Conservation (phyloP, 2,329 filamentous ascomycete genomes). For the Penicillium oxalicum region DNA sequence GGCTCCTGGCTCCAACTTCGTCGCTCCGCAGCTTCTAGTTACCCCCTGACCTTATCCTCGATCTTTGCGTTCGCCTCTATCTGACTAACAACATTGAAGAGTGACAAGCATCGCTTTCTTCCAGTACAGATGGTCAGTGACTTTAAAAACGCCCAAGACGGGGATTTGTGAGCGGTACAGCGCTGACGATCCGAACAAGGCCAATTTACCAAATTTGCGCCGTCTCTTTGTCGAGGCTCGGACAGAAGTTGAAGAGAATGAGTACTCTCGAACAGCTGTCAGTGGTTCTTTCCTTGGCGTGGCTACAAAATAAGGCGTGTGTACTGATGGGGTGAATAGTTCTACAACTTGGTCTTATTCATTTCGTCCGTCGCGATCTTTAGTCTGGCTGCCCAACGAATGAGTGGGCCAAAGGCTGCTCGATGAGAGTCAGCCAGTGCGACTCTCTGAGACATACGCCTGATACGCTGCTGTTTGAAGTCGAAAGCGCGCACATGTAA, state of each 20-base stretch:
- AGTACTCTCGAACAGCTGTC: conserved; percentile 89
- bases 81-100: no score
- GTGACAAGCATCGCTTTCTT: not conserved
- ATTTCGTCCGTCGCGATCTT: conserved; percentile 95
- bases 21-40: conserved; percentile 1
- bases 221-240: conserved; percentile 92
- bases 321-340: conserved; percentile 45
- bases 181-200: conserved; percentile 27
- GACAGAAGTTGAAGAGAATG: conserved; percentile 87
- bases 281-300: conserved; percentile 31
- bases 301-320: not conserved
- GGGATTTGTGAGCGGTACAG: not conserved
- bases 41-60: not conserved
- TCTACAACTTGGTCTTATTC: conserved; percentile 95
- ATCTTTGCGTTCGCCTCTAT: no score
- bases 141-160: not conserved
- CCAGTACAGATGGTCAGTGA: conserved; percentile 16
- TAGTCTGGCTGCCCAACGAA: conserved; percentile 83
- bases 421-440: conserved; percentile 22
- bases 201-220: conserved; percentile 77
- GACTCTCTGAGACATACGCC: no score
- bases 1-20: not conserved
- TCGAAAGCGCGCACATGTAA: no score
- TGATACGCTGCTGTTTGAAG: no score
- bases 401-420: conserved; percentile 47